phyloP scores from a whole-genome alignment of 176 grass and related monocot species.

The Canna indica region DNA sequence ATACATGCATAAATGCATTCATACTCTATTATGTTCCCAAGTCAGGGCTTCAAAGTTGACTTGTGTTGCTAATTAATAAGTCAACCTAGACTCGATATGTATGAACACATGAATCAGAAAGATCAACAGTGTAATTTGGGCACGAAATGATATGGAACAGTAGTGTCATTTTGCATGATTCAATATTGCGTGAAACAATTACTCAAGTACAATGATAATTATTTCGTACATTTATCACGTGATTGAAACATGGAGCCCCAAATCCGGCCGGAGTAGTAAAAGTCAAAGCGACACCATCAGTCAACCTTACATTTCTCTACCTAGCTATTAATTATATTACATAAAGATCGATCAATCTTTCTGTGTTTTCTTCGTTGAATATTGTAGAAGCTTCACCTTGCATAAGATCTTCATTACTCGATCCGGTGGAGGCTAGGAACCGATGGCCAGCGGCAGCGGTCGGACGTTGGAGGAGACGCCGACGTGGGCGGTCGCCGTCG shows the following conservation, averaged over 20 bases:
- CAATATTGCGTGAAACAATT: background rate
- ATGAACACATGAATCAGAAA: no score
- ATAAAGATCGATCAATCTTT: no score
- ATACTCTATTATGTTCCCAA: no score
- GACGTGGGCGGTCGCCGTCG: slow-evolving; percentile 17
- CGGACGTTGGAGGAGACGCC: slow-evolving; percentile 12
- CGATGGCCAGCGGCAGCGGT: background rate
- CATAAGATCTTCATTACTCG: background rate
- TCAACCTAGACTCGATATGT: no score
- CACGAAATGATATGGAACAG: no score
- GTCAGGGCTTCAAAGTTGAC: no score
- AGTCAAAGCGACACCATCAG: background rate
- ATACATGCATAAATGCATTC: no score
- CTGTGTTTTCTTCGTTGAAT: background rate
- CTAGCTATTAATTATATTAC: background rate
- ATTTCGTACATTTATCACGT: background rate
- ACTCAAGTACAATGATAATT: background rate
- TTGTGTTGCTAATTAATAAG: no score
- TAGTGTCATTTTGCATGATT: no score
- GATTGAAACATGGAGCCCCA: background rate
- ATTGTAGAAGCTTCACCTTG: background rate
- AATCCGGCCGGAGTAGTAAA: background rate
- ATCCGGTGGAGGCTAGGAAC: background rate
- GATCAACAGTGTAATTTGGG: no score
- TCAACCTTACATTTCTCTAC: background rate